Evolutionary conservation across 164 flowering plant species (phyloP).

Genomic region (Nymphaea thermarum): DNA sequence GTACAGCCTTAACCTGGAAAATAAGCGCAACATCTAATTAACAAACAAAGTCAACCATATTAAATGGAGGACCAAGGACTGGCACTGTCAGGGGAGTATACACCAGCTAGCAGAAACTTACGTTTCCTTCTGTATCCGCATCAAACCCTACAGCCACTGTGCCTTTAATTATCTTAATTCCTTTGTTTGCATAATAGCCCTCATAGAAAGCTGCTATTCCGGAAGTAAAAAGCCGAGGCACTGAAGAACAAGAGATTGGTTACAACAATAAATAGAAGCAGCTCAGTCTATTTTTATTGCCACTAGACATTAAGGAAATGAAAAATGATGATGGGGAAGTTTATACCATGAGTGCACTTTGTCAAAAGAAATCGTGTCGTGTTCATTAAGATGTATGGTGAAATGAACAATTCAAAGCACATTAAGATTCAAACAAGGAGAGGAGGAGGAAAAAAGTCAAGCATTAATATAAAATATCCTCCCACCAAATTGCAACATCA

Average conservation of each 20-base stretch:
- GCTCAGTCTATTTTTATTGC: too few relatives aligned
- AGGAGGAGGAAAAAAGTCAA: too few relatives aligned
- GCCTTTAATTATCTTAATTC: constrained; percentile 81
- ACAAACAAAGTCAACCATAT: not conserved
- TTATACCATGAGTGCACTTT: too few relatives aligned
- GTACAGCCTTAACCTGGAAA: constrained; percentile 74
- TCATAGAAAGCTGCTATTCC: constrained; percentile 94
- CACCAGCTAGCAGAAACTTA: constrained; percentile 9
- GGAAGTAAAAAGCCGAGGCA: constrained; percentile 94
- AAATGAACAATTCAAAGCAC: too few relatives aligned
- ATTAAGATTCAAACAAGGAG: too few relatives aligned
- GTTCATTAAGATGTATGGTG: too few relatives aligned
- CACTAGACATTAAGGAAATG: too few relatives aligned
- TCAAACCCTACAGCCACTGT: constrained; percentile 87
- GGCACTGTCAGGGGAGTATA: not conserved
- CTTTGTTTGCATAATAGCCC: constrained; percentile 79
- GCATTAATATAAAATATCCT: too few relatives aligned
- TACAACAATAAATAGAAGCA: not conserved
- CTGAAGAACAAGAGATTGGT: constrained; percentile 27
- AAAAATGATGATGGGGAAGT: too few relatives aligned
- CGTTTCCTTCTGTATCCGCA: constrained; percentile 67
- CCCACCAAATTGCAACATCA: too few relatives aligned
- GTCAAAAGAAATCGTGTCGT: too few relatives aligned
- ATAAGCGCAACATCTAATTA: not conserved
- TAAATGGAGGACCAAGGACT: not conserved